Evolutionary conservation across 441 rosid species (phyloP).

Genomic region (Gossypium davidsonii): DNA sequence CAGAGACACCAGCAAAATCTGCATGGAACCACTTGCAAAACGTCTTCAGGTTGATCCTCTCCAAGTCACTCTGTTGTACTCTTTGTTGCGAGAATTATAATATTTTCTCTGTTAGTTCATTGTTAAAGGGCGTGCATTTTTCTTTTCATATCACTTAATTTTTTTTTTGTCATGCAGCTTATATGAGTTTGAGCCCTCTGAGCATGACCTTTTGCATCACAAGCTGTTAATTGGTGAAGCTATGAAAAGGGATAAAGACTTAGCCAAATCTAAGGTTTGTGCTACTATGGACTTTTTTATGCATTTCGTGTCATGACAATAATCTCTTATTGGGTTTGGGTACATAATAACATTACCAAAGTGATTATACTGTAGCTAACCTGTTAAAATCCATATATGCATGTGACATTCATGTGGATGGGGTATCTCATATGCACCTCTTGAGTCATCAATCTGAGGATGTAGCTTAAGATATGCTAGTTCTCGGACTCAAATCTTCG

Average conservation of each 20-base stretch:
- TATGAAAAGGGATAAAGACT: slow-evolving; percentile 34
- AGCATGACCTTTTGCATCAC: slow-evolving; percentile 35
- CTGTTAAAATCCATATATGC: slow-evolving; percentile 3
- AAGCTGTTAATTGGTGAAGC: slow-evolving; percentile 31
- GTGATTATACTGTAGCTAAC: neutral
- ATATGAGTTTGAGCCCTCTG: slow-evolving; percentile 33
- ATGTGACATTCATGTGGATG: neutral
- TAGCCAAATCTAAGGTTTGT: slow-evolving; percentile 39
- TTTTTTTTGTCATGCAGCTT: slow-evolving; percentile 15
- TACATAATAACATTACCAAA: neutral
- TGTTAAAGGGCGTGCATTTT: neutral
- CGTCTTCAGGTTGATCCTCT: slow-evolving; percentile 17
- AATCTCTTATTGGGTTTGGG: neutral
- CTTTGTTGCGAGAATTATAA: neutral
- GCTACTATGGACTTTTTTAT: neutral
- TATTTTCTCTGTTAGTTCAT: neutral
- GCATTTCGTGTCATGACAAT: neutral
- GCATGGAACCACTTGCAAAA: slow-evolving; percentile 27
- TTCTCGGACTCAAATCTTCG: neutral
- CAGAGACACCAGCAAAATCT: slow-evolving; percentile 18
- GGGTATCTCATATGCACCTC: neutral
- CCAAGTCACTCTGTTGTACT: neutral
- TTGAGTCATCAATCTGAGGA: neutral
- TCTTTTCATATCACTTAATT: neutral
- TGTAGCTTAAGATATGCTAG: neutral